Evolutionary conservation across 108 stramenopile genomes (phyloP), one percentile per base, ranked within the genome.

Genomic region (Skeletonema tropicum): DNA sequence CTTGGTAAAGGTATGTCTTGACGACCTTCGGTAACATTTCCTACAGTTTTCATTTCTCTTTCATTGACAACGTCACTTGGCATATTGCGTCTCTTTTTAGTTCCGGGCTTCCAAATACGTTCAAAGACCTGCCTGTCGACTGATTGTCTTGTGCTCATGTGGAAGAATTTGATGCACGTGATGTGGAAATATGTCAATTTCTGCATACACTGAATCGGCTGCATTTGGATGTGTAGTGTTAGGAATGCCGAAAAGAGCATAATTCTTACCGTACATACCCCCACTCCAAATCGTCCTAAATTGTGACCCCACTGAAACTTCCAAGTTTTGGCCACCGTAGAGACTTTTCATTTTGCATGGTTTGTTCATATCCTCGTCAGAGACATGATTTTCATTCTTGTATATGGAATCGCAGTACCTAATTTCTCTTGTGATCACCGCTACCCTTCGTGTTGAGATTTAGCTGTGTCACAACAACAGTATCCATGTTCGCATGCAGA

Each of bases 201-300:
- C 79, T 0, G 72, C 79, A 46, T 69, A 80, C 6, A 73, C 26
- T 4, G 72, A 63, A 46, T 68, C 71, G 9, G 64, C 60, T 57
- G 32, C 66, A 60, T 64, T 60, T 6, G 67, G 72, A 69, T 80
- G 71, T 52, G 79, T 80, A 48, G 6, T 25, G 31, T 80, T 80
- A 3, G 72, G 72, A 7, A 80, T 30, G 31, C 68, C 42, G 57
- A 80, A 80, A 15, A 80, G 33, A 26, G 79, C 79, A 46, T 73
- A 80, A 45, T 80, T 80, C 62, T 80, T 80, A 0, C 79, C 79
- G 46, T 45, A 14, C 3, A 63, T 23, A 3, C 79, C 79, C 1
- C 72, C 79, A 30, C 67, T 73, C 79, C 79, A 80, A 49, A 80
- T 38, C 10, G 79, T 80, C 42, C 73, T 80, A 14, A 73, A 73